These are phyloP conservation scores for Pichiaceae sp. DNA, from an alignment of 1,139 yeast genomes.

Conservation along the genomic window DNA sequence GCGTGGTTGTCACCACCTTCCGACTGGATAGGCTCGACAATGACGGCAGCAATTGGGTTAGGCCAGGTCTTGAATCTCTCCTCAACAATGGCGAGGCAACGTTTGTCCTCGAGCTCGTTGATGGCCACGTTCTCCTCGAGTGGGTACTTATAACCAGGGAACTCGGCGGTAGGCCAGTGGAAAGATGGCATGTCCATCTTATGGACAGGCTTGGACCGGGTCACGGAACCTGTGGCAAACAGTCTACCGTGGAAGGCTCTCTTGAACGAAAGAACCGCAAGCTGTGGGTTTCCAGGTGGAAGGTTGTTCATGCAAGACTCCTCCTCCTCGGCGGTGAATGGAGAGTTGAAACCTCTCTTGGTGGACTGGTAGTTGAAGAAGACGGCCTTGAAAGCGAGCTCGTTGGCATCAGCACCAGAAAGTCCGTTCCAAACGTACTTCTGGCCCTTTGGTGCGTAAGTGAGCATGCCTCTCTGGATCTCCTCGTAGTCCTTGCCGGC, in stretches of 20 bases:
- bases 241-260: constrained; percentile 78
- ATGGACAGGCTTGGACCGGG: constrained; percentile 78
- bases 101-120: constrained; percentile 57
- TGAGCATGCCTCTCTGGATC: constrained; percentile 47
- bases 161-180: constrained; percentile 83
- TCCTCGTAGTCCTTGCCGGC: constrained; percentile 56
- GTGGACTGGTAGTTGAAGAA: constrained; percentile 66
- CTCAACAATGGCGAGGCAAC: constrained; percentile 56
- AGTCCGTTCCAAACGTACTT: constrained; percentile 65
- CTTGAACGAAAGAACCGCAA: constrained; percentile 65
- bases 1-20: constrained; percentile 90
- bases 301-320: constrained; percentile 54
- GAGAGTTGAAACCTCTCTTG: constrained; percentile 42
- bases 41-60: constrained; percentile 65
- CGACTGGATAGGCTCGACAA: constrained; percentile 76
- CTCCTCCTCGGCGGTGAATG: constrained; percentile 55
- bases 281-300: constrained; percentile 69
- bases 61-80: constrained; percentile 47
- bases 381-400: constrained; percentile 78
- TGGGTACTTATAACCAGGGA: constrained; percentile 70
- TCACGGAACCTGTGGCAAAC: constrained; percentile 70
- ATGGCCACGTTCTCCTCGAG: constrained; percentile 45
- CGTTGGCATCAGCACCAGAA: constrained; percentile 81
- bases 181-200: constrained; percentile 78
- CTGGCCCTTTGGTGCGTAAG: constrained; percentile 67